phyloP scores from a whole-genome alignment of 1,284 basidiomycete species.

The Chondrostereum purpureum region DNA sequence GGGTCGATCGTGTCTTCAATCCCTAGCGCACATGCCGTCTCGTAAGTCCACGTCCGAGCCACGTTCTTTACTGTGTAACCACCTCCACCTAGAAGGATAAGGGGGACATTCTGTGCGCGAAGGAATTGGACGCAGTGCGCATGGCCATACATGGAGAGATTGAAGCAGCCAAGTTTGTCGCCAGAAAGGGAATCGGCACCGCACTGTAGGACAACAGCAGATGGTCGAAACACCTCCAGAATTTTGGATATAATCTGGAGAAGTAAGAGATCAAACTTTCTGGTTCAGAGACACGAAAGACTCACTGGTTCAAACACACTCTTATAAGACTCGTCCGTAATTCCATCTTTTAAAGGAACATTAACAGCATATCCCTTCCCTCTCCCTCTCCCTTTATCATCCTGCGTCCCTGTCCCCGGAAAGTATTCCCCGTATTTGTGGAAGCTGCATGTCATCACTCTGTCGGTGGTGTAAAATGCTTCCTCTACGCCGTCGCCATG shows the following conservation, averaged over 20 bases:
- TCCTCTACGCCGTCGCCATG: constrained; percentile 99
- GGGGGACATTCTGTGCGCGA: constrained; percentile 78
- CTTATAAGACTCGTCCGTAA: constrained; percentile 79
- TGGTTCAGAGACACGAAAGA: not conserved
- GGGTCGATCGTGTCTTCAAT: constrained; percentile 73
- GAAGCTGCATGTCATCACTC: constrained; percentile 95
- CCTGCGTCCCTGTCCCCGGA: constrained; percentile 86
- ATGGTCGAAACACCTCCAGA: constrained; percentile 86
- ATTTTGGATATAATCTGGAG: constrained; percentile 77
- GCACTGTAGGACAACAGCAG: constrained; percentile 90
- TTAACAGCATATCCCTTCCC: constrained; percentile 93
- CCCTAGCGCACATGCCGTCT: constrained; percentile 91
- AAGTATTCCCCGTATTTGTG: constrained; percentile 98
- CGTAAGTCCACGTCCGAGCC: constrained; percentile 92
- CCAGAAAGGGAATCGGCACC: constrained; percentile 94
- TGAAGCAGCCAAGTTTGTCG: constrained; percentile 96
- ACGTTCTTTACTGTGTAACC: constrained; percentile 98
- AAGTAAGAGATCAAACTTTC: not conserved
- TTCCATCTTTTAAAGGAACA: constrained; percentile 90
- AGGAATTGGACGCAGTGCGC: constrained; percentile 88
- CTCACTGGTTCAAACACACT: constrained; percentile 83
- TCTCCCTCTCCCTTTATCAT: constrained; percentile 80
- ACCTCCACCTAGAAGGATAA: constrained; percentile 91
- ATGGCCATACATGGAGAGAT: constrained; percentile 92
- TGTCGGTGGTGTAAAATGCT: constrained; percentile 95